Conservation (phyloP, 1,284 basidiomycete species). For the Vanrija humicola region DNA sequence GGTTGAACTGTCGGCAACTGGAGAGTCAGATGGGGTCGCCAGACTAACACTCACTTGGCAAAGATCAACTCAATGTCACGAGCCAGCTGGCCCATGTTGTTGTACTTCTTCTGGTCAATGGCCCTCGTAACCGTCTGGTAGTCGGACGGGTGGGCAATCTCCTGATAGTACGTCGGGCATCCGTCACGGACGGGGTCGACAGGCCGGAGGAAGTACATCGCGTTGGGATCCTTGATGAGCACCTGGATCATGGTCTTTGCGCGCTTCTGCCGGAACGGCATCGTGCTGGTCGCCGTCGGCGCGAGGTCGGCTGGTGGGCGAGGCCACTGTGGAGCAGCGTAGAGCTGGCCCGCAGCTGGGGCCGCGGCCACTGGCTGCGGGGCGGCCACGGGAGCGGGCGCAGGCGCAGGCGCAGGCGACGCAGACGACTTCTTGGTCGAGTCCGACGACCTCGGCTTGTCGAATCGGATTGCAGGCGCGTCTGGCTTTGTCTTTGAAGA, state of each 20-base stretch:
- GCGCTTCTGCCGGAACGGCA: slow-evolving; percentile 69
- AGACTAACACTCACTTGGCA: slow-evolving; percentile 57
- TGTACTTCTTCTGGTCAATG: slow-evolving; percentile 60
- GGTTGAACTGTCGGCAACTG: slow-evolving; percentile 78
- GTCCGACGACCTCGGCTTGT: slow-evolving; percentile 4
- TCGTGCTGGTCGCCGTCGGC: slow-evolving; percentile 24
- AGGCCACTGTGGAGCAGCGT: slow-evolving; percentile 38
- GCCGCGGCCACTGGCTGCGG: slow-evolving; percentile 12
- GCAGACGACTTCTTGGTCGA: background rate
- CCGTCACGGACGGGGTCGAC: slow-evolving; percentile 80
- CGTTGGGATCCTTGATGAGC: slow-evolving; percentile 65
- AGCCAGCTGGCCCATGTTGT: slow-evolving; percentile 74
- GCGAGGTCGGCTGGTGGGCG: slow-evolving; percentile 29
- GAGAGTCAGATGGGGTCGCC: background rate
- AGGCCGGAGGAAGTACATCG: slow-evolving; percentile 72
- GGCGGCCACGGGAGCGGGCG: slow-evolving; percentile 35
- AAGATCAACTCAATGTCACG: slow-evolving; percentile 81
- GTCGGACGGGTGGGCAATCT: slow-evolving; percentile 94
- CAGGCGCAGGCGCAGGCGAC: slow-evolving; percentile 28
- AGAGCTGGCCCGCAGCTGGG: slow-evolving; percentile 5
- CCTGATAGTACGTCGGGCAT: slow-evolving; percentile 90
- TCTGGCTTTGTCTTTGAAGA: slow-evolving; percentile 2
- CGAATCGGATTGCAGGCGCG: background rate
- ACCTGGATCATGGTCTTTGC: slow-evolving; percentile 67
- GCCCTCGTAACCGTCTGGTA: slow-evolving; percentile 77